Evolutionary conservation across 2,329 filamentous ascomycete genomes (phyloP), one percentile per base, ranked within the genome.

Genomic region (Didymellaceae sp.): DNA sequence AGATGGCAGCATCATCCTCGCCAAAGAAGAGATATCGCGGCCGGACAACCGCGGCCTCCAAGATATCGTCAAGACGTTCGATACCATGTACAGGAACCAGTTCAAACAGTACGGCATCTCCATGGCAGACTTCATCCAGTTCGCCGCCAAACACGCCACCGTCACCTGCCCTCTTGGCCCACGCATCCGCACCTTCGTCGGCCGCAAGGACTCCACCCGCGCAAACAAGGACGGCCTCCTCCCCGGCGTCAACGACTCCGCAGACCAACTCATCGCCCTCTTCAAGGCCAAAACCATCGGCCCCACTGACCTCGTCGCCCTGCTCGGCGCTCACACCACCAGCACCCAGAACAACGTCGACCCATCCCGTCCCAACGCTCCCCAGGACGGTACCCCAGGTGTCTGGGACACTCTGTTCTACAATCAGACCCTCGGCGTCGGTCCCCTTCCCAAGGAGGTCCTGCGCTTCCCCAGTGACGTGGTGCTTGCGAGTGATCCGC

Each of bases 111-210:
- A 62, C 45, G 62, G 57, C 14, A 65, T 73, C 22, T 59, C 63
- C 14, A 66, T 70, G 57, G 70, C 62, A 6, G 70, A 73, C 24
- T 44, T 72, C 33, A 67, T 73, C 24, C 68, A 72, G 35, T 68
- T 68, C 34, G 63, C 57, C 5, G 65, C 64, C 1, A 67, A 55
- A 20, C 63, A 69, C 22, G 69, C 68, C 14, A 61, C 62, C 1
- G 66, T 72, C 5, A 62, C 57, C 3, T 73, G 68, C 31, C 70
- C 68, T 0, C 56, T 71, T 2, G 70, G 69, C 2, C 68, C 70
- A 7, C 60, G 70, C 21, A 59, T 68, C 24, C 55, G 67, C 5
- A 58, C 59, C 11, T 71, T 67, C 32, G 62, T 70, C 26, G 68
- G 70, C 6, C 59, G 68, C 24, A 68, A 68, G 37, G 68, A 70